Percentiles rank a stretch among this genome's conserved stretches.
phyloP scores from a whole-genome alignment of 768 basidiomycete genomes.

The Suillus bovinus region DNA sequence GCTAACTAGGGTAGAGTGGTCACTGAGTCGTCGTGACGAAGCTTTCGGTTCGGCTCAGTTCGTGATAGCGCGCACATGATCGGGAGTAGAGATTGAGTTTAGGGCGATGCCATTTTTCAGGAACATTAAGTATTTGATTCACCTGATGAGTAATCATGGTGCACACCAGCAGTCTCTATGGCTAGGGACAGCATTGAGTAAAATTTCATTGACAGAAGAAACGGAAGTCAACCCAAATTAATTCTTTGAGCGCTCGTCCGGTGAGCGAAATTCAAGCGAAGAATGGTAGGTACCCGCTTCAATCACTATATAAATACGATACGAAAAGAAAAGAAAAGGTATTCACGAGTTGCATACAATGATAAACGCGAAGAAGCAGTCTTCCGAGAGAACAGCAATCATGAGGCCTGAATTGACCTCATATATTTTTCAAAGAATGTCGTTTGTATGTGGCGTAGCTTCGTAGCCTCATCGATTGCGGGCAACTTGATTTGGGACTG shows the following conservation, averaged over 20 bases:
- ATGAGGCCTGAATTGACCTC: conserved; percentile 48
- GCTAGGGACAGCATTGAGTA: too few relatives aligned
- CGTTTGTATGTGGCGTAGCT: conserved; percentile 63
- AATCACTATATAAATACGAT: not conserved
- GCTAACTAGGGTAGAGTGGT: not conserved
- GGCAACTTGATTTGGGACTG: conserved; percentile 46
- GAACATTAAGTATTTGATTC: too few relatives aligned
- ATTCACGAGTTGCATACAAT: not conserved
- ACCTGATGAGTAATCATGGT: too few relatives aligned
- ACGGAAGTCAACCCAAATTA: too few relatives aligned
- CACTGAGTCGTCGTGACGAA: not conserved
- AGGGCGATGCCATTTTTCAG: too few relatives aligned
- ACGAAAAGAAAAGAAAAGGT: not conserved
- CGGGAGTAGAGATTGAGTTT: not conserved
- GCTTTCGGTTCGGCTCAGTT: not conserved
- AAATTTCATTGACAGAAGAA: too few relatives aligned
- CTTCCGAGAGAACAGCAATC: not conserved
- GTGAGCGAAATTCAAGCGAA: not conserved
- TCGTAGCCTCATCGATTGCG: conserved; percentile 57
- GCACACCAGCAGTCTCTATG: too few relatives aligned
- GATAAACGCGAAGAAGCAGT: conserved; percentile 1
- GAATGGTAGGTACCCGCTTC: not conserved
- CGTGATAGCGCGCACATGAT: not conserved
- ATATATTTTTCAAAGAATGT: conserved; percentile 65
- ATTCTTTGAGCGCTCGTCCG: not conserved